Evolutionary conservation across 495 filamentous ascomycete species (phyloP).

Genomic region (Bacidia gigantensis): DNA sequence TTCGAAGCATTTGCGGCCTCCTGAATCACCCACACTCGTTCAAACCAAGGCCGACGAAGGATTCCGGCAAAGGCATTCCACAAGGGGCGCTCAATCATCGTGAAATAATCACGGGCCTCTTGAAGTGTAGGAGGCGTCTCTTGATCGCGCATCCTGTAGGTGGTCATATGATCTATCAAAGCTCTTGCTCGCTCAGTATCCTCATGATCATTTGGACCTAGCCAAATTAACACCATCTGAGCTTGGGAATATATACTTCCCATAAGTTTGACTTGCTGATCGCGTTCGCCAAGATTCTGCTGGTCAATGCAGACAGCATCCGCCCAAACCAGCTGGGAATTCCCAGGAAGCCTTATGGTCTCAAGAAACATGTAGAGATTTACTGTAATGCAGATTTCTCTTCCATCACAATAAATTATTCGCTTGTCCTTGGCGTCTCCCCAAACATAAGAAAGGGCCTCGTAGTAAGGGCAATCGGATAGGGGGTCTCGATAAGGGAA

Average conservation of each 20-base stretch:
- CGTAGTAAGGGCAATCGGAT: background rate
- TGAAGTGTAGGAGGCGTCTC: background rate
- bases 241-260: conserved; percentile 2
- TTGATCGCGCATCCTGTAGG: too few relatives aligned
- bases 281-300: conserved; percentile 1
- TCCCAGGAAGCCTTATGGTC: background rate
- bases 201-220: background rate
- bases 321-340: background rate
- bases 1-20: conserved; percentile 11
- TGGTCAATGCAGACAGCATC: conserved; percentile 5
- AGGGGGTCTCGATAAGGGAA: background rate
- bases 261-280: conserved; percentile 5
- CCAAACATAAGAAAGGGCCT: conserved; percentile 2
- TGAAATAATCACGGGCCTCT: background rate
- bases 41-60: conserved; percentile 17
- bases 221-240: conserved; percentile 4
- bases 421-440: background rate
- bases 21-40: conserved; percentile 19
- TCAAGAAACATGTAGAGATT: conserved; percentile 1
- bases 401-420: background rate
- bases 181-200: background rate
- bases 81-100: background rate
- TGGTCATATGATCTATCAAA: background rate
- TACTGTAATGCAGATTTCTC: background rate
- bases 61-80: conserved; percentile 6